Base-by-base conservation (phyloP, 345 rosid species). In the Mangifera indica region DNA sequence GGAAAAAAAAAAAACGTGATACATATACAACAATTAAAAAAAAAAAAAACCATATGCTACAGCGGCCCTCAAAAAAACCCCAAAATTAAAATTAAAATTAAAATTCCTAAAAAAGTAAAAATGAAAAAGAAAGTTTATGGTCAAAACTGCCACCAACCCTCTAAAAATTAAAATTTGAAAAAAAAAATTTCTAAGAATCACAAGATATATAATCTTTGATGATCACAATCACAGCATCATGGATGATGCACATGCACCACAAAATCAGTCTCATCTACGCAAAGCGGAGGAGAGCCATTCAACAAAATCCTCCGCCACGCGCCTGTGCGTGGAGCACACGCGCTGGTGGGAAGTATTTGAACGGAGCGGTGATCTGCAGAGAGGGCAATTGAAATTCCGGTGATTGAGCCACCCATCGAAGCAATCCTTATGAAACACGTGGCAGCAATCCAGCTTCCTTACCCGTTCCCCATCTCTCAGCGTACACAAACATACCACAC, bases 351-450 rank as follows among this genome's bases (percentile, higher is more conserved):
- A 57, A 4, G 83, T 76, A 37, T 1, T 6, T 1, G 42, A 5
- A 37, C 42, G 1, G 20, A 91, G 70, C 66, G 87, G 83, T 5
- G 84, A 79, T 70, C 97, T 84, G 66, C 97, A 93, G 0, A 93
- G 80, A 14, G 97, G 98, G 76, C 97, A 93, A 7, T 72, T 84
- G 71, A 91, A 91, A 40, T 87, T 87, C 49, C 81, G 87, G 48
- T 85, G 89, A 61, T 84, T 80, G 10, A 93, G 93, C 95, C 98
- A 93, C 0, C 92, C 91, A 52, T 93, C 97, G 13, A 93, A 83
- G 79, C 98, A 93, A 37, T 75, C 76, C 76, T 84, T 93, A 46
- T 93, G 98, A 63, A 87, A 93, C 49, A 93, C 93, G 81, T 93
- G 98, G 68, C 91, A 76, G 83, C 98, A 93, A 32, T 86, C 87